Evolutionary conservation across 768 basidiomycete species (phyloP).

Genomic region (Galerina sulciceps): DNA sequence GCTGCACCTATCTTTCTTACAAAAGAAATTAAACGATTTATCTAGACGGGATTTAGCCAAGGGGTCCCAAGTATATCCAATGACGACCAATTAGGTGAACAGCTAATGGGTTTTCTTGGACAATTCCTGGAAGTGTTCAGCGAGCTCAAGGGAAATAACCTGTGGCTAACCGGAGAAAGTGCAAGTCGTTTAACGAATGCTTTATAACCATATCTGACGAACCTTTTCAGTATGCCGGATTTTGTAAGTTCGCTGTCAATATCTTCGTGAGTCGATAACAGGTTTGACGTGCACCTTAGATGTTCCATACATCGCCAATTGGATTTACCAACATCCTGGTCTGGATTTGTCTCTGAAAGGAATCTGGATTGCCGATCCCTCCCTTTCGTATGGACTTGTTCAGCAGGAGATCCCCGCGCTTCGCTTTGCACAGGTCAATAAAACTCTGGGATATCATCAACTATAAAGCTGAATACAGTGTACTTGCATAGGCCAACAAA

Average conservation of each 20-base stretch:
- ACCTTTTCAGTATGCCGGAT: slow-evolving; percentile 64
- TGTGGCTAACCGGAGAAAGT: slow-evolving; percentile 70
- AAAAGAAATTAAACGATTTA: neutral
- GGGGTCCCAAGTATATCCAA: slow-evolving; percentile 64
- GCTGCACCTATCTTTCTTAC: neutral
- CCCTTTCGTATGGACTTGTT: slow-evolving; percentile 52
- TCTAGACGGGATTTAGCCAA: slow-evolving; percentile 69
- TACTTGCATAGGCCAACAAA: slow-evolving; percentile 46
- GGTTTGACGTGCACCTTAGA: slow-evolving; percentile 18
- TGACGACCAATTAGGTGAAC: slow-evolving; percentile 60
- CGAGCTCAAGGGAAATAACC: slow-evolving; percentile 70
- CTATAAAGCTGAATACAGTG: neutral
- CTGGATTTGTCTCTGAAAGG: slow-evolving; percentile 58
- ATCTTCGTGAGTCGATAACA: neutral
- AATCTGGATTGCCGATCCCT: slow-evolving; percentile 62
- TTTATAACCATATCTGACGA: neutral
- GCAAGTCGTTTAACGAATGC: slow-evolving; percentile 38
- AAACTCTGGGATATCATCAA: neutral
- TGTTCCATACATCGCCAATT: slow-evolving; percentile 67
- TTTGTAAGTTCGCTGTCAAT: slow-evolving; percentile 45
- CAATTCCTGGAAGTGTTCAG: slow-evolving; percentile 70
- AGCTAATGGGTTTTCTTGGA: slow-evolving; percentile 55
- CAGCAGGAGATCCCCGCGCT: slow-evolving; percentile 71
- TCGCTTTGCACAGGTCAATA: slow-evolving; percentile 49
- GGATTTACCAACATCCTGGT: slow-evolving; percentile 68